phyloP scores from a whole-genome alignment of 2,329 filamentous ascomycete species.

The Parasarocladium wereldwijsianum region DNA sequence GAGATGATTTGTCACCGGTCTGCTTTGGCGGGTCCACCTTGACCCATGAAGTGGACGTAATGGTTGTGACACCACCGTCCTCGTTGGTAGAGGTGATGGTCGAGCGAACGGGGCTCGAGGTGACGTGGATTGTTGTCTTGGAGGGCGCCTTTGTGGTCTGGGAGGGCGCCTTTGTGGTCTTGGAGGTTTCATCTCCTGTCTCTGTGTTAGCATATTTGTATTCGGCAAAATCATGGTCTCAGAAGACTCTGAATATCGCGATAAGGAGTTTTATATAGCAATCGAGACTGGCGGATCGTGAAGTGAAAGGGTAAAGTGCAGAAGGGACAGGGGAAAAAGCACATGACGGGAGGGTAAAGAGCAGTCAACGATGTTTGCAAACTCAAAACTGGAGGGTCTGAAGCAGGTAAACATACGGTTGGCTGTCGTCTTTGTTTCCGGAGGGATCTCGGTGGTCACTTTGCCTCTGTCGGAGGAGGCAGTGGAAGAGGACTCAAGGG shows the following conservation, averaged over 20 bases:
- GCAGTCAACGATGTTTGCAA: slow-evolving; percentile 11
- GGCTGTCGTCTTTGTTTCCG: slow-evolving; percentile 1
- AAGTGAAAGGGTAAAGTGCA: slow-evolving; percentile 17
- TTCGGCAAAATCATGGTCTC: slow-evolving; percentile 7
- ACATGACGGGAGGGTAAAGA: slow-evolving; percentile 8
- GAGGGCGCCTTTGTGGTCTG: slow-evolving; percentile 13
- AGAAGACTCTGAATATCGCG: too few relatives aligned
- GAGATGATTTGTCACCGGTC: slow-evolving; percentile 11
- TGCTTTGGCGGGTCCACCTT: slow-evolving; percentile 22
- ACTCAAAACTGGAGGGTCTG: too few relatives aligned
- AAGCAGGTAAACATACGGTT: slow-evolving; percentile 2
- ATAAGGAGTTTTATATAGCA: too few relatives aligned
- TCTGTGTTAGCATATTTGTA: slow-evolving; percentile 6
- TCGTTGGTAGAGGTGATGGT: slow-evolving; percentile 30
- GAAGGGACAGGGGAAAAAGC: slow-evolving; percentile 9
- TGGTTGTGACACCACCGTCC: slow-evolving; percentile 27
- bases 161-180: slow-evolving; percentile 12
- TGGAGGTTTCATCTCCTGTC: slow-evolving; percentile 3
- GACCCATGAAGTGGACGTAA: slow-evolving; percentile 36
- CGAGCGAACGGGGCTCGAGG: slow-evolving; percentile 20
- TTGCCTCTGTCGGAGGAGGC: slow-evolving; percentile 1
- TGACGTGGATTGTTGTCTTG: slow-evolving; percentile 12
- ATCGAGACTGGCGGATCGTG: too few relatives aligned
- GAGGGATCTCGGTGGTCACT: background rate
- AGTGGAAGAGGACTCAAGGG: slow-evolving; percentile 3